A percentile compares a stretch with the other conserved stretches of the same genome.
Conservation (phyloP, 257 asterid species). For the Nicotiana otophora region DNA sequence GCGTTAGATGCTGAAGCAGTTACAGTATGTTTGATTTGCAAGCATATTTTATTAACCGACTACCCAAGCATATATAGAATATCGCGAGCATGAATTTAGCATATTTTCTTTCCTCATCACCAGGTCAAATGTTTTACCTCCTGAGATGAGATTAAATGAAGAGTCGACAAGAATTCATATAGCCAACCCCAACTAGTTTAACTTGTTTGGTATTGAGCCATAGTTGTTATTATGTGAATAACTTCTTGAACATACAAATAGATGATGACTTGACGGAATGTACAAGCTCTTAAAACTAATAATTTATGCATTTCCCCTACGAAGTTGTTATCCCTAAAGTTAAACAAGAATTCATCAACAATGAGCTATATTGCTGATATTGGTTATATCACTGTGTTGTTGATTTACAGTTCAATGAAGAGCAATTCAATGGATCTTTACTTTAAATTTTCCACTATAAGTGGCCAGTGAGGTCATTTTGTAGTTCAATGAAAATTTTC, state of each 20-base stretch:
- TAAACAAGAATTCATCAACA: neutral
- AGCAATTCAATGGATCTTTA: neutral
- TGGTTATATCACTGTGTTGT: neutral
- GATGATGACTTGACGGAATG: no score
- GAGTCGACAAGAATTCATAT: no score
- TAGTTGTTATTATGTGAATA: no score
- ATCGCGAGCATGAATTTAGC: neutral
- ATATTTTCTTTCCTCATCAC: neutral
- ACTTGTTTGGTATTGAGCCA: no score
- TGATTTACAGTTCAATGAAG: neutral
- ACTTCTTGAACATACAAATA: no score
- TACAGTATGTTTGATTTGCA: neutral
- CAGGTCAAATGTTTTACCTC: neutral
- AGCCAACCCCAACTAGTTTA: no score
- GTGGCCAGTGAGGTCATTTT: neutral
- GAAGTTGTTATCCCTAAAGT: neutral
- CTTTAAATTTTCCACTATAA: neutral
- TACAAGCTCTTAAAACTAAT: neutral
- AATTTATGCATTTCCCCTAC: neutral
- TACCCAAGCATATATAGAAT: neutral
- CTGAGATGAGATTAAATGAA: no score
- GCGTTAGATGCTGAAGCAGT: neutral
- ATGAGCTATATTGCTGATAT: neutral
- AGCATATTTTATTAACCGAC: neutral
- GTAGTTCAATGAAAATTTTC: neutral